Conservation (phyloP, 495 filamentous ascomycete genomes). For the Barbatosphaeria neglecta region DNA sequence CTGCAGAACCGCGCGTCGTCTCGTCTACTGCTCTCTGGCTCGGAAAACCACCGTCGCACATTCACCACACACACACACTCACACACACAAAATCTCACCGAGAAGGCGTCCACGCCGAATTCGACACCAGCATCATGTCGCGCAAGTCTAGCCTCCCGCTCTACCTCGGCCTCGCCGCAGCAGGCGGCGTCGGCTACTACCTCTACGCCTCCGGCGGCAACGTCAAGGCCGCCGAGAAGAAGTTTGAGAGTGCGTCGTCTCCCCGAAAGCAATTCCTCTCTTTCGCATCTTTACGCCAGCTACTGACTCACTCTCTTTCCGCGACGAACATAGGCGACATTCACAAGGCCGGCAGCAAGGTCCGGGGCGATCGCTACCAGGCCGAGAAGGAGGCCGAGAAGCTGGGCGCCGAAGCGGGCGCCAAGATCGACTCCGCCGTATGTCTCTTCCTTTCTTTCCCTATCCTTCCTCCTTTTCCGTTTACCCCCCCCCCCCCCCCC, state of each 20-base stretch:
- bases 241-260: conserved; percentile 54
- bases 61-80: background rate
- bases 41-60: too few species aligned
- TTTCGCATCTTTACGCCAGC: background rate
- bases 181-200: conserved; percentile 73
- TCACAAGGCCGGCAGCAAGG: conserved; percentile 48
- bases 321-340: conserved; percentile 41
- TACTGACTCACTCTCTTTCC: conserved; percentile 8
- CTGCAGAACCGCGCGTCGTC: too few species aligned
- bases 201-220: conserved; percentile 78
- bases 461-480: background rate
- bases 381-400: conserved; percentile 29
- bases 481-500: background rate
- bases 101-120: too few species aligned
- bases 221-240: conserved; percentile 67
- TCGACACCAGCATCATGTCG: conserved; percentile 32
- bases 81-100: conserved; percentile 6
- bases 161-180: conserved; percentile 50
- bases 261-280: background rate
- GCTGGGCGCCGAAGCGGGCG: conserved; percentile 31
- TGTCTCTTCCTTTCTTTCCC: conserved; percentile 3
- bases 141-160: conserved; percentile 41
- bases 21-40: too few species aligned
- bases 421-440: conserved; percentile 35
- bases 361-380: conserved; percentile 44